These are phyloP conservation scores for Allium sativum DNA, from an alignment of 106 monocot species.

Conservation along the genomic window DNA sequence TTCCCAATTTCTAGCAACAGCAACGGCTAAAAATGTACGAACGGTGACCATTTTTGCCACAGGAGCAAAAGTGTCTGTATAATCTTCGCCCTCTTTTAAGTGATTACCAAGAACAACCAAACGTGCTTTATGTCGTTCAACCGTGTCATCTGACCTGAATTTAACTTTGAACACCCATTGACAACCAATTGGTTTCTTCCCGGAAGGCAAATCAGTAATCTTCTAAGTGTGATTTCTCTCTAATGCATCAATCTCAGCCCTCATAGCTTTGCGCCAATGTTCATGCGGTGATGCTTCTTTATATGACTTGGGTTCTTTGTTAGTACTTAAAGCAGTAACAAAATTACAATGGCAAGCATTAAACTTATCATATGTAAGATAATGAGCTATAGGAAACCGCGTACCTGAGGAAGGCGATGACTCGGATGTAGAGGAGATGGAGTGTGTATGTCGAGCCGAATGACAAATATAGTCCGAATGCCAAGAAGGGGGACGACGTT, in stretches of 20 bases:
- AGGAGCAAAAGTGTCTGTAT: not conserved
- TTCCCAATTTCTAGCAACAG: not conserved
- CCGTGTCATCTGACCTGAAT: not conserved
- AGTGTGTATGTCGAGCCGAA: too few relatives aligned
- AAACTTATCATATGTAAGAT: too few relatives aligned
- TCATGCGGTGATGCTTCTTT: not conserved
- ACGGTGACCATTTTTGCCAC: not conserved
- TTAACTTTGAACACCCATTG: not conserved
- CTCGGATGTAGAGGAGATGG: not conserved
- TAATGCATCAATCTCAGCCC: not conserved
- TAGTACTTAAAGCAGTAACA: too few relatives aligned
- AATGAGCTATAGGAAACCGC: too few relatives aligned
- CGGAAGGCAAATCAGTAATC: not conserved
- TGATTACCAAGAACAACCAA: not conserved
- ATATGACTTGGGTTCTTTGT: not conserved
- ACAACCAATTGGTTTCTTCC: not conserved
- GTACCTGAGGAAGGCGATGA: not conserved
- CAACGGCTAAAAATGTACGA: not conserved
- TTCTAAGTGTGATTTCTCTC: not conserved
- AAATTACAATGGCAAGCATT: too few relatives aligned
- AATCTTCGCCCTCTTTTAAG: not conserved
- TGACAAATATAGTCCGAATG: not conserved
- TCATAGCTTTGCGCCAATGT: not conserved
- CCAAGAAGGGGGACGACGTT: not conserved
- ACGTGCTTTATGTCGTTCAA: not conserved